Evolutionary conservation across 1,284 basidiomycete genomes (phyloP).

Genomic region (Ustilago shanxiensis): DNA sequence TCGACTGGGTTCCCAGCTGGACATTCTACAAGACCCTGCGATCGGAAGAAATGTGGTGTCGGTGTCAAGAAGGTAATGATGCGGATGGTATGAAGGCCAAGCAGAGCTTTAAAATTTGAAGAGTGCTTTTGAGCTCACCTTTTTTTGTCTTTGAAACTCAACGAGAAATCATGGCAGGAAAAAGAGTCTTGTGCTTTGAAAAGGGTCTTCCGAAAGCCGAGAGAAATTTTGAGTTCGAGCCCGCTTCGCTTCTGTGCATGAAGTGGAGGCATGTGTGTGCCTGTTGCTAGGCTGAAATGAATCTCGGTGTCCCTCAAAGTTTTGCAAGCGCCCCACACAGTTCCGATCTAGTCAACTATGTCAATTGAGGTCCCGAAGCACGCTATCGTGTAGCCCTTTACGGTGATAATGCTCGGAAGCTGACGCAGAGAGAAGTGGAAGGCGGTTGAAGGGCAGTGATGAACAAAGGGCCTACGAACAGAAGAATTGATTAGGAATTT

Average conservation of each 20-base stretch:
- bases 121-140: not conserved
- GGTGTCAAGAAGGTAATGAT: not conserved
- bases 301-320: not conserved
- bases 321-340: not conserved
- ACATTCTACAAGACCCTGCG: constrained; percentile 13
- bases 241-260: not conserved
- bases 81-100: not conserved
- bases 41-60: not conserved
- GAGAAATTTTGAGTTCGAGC: not conserved
- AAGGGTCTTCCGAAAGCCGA: constrained; percentile 43
- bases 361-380: no score
- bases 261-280: constrained; percentile 11
- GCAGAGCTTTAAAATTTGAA: not conserved
- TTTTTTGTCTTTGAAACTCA: not conserved
- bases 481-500: constrained; percentile 1
- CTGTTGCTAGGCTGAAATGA: not conserved
- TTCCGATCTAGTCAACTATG: no score
- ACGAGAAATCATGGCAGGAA: constrained; percentile 1
- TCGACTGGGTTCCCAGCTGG: constrained; percentile 4
- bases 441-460: not conserved
- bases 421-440: not conserved
- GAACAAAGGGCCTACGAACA: not conserved
- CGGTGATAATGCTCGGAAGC: not conserved
- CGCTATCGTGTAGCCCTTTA: no score
- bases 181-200: not conserved